These are phyloP conservation scores for Leccinum broughii DNA, from an alignment of 768 basidiomycete genomes.

Conservation along the genomic window DNA sequence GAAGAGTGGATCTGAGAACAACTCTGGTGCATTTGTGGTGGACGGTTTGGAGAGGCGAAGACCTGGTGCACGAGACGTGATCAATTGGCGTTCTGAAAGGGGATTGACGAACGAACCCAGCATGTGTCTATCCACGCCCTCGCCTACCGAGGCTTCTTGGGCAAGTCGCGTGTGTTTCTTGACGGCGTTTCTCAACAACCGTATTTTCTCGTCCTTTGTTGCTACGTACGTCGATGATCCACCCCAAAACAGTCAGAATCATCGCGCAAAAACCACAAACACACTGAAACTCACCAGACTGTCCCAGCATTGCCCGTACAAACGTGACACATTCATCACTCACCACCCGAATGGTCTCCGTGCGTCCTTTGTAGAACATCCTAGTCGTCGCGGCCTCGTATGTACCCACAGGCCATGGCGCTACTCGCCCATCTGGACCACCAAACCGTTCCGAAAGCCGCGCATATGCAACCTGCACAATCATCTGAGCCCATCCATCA, in stretches of 20 bases:
- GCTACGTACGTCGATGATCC: slow-evolving; percentile 11
- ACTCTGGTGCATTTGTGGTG: slow-evolving; percentile 62
- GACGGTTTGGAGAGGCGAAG: slow-evolving; percentile 65
- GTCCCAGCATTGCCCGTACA: slow-evolving; percentile 71
- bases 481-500: slow-evolving; percentile 93
- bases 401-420: slow-evolving; percentile 66
- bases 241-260: background rate
- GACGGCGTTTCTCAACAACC: slow-evolving; percentile 58
- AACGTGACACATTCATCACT: slow-evolving; percentile 75
- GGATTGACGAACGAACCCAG: slow-evolving; percentile 53
- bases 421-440: slow-evolving; percentile 19
- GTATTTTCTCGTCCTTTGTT: slow-evolving; percentile 44
- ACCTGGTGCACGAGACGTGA: slow-evolving; percentile 41
- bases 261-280: background rate
- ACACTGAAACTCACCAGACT: slow-evolving; percentile 25
- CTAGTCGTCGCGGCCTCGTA: slow-evolving; percentile 95
- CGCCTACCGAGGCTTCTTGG: slow-evolving; percentile 59
- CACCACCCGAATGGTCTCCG: slow-evolving; percentile 90
- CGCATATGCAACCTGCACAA: slow-evolving; percentile 86
- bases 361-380: slow-evolving; percentile 84
- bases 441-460: slow-evolving; percentile 51
- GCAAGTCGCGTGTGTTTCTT: slow-evolving; percentile 69
- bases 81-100: background rate
- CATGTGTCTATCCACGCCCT: slow-evolving; percentile 86
- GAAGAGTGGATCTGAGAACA: slow-evolving; percentile 78